Evolutionary conservation across 1,284 basidiomycete species (phyloP).

Genomic region (Sphaerobolus stellatus): DNA sequence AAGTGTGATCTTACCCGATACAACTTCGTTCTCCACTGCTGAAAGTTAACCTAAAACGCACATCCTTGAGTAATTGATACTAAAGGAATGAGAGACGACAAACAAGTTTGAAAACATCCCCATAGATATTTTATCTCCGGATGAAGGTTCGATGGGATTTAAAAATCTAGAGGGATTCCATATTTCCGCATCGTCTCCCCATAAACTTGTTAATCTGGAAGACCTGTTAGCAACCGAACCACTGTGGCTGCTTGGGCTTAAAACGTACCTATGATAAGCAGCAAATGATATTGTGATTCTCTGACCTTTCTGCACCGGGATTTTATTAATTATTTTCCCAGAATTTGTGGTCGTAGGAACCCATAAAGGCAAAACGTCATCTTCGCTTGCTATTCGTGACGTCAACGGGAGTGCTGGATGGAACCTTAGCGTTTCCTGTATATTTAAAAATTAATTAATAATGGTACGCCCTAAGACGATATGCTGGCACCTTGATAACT

Average conservation of each 20-base stretch:
- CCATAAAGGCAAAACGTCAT: constrained; percentile 47
- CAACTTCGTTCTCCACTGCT: constrained; percentile 43
- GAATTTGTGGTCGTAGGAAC: constrained; percentile 33
- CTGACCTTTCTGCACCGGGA: constrained; percentile 42
- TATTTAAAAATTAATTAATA: too few species aligned
- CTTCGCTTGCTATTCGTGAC: constrained; percentile 36
- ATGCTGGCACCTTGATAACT: constrained; percentile 44
- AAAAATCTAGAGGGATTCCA: constrained; percentile 41
- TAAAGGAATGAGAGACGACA: neutral
- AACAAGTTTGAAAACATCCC: constrained; percentile 26
- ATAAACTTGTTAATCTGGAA: constrained; percentile 34
- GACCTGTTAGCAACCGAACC: neutral
- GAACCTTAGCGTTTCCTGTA: constrained; percentile 43
- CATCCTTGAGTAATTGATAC: neutral
- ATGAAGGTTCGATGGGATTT: constrained; percentile 27
- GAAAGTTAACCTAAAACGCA: constrained; percentile 32
- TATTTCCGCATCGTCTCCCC: constrained; percentile 41
- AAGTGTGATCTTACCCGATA: constrained; percentile 37
- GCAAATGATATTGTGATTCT: constrained; percentile 29
- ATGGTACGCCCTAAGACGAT: too few species aligned
- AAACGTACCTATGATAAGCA: constrained; percentile 15
- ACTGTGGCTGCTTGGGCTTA: too few species aligned
- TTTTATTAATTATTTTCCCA: constrained; percentile 29
- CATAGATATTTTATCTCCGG: constrained; percentile 18
- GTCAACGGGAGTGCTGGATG: constrained; percentile 41